Conservation (phyloP, 345 rosid genomes). For the Eucalyptus melliodora region DNA sequence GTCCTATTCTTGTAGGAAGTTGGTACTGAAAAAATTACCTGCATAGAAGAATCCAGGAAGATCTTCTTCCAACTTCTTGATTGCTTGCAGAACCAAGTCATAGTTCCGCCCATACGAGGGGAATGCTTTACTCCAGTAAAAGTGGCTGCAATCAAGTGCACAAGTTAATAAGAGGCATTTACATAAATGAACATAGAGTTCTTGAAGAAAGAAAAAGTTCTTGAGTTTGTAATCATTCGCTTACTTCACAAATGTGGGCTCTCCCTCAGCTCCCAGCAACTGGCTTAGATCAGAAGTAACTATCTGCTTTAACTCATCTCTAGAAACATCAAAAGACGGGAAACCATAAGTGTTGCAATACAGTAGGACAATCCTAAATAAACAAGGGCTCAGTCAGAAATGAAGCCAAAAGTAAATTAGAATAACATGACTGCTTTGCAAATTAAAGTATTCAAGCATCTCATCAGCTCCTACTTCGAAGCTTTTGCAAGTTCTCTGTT, state of each 20-base stretch:
- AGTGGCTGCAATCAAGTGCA: constrained; percentile 46
- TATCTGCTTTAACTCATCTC: constrained; percentile 65
- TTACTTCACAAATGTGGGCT: constrained; percentile 78
- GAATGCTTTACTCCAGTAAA: constrained; percentile 83
- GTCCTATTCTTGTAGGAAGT: neutral
- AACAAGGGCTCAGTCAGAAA: neutral
- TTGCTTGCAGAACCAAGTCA: constrained; percentile 48
- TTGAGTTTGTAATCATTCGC: neutral
- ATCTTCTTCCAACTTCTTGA: constrained; percentile 65
- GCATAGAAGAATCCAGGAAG: constrained; percentile 96
- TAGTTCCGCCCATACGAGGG: constrained; percentile 72
- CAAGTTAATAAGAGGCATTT: neutral
- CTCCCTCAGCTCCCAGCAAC: constrained; percentile 85
- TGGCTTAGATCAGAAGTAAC: constrained; percentile 79
- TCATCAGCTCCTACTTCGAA: constrained; percentile 34
- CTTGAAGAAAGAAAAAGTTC: neutral
- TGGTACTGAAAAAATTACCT: constrained; percentile 18
- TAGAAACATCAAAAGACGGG: neutral
- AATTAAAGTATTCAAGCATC: neutral
- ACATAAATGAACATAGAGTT: neutral
- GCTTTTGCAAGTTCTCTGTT: constrained; percentile 81
- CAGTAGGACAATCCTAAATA: neutral
- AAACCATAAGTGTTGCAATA: neutral
- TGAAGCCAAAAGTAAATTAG: neutral
- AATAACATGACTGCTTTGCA: neutral